Evolutionary conservation across 129 eudicot species (phyloP).

Genomic region (Mikania micrantha): DNA sequence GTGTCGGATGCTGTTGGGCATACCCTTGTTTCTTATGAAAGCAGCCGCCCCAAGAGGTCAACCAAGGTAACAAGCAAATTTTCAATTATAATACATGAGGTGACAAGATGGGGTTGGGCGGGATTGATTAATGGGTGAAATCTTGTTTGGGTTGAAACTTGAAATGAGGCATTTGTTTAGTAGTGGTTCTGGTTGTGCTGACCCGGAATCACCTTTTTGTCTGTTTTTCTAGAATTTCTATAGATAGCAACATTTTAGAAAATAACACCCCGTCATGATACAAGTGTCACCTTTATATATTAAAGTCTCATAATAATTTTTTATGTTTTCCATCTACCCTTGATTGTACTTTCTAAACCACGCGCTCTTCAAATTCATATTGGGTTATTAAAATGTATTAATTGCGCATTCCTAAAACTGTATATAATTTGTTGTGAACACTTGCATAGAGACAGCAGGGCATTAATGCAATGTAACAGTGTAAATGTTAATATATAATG

Average conservation of each 20-base stretch:
- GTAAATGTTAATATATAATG: neutral
- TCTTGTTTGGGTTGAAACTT: neutral
- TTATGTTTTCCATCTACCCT: neutral
- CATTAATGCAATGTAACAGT: neutral
- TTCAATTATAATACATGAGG: neutral
- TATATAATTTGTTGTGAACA: neutral
- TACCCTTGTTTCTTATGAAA: conserved; percentile 50
- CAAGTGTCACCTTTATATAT: neutral
- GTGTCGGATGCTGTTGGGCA: conserved; percentile 88
- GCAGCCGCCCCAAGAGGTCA: conserved; percentile 51
- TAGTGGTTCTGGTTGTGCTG: neutral
- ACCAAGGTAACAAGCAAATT: conserved; percentile 47
- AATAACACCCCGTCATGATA: neutral
- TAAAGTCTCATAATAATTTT: neutral
- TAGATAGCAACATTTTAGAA: neutral
- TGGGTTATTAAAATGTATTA: neutral
- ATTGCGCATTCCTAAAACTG: neutral
- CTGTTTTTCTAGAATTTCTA: neutral
- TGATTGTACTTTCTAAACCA: neutral
- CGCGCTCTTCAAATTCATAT: neutral
- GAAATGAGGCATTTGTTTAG: neutral
- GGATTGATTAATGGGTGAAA: neutral
- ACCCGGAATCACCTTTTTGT: neutral
- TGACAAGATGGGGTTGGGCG: neutral
- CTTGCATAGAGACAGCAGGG: neutral